Base-by-base conservation (phyloP, 2,329 filamentous ascomycete species). In the Metarhizium brunneum region DNA sequence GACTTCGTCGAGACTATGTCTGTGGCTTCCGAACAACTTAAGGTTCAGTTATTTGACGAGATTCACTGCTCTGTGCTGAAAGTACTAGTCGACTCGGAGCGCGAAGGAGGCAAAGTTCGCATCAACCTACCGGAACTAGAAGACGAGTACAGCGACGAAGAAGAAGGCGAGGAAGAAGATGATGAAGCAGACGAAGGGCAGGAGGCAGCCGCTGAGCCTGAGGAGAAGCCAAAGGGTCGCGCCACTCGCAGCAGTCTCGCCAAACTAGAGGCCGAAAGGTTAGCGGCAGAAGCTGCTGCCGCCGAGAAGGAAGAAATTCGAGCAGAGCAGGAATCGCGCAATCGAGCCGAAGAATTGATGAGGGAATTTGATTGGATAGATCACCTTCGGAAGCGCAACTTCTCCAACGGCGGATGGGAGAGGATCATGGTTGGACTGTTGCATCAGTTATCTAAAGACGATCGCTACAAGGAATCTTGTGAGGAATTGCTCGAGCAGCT, bases 1-100 rank as follows among this genome's bases (percentile, higher is more conserved):
- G 94, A 99, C 69, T 97, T 92, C 64, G 79, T 96, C 4, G 88
- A 97, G 67, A 87, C 92, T 0, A 85, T 99, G 78, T 81, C 85
- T 51, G 86, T 92, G 56, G 81, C 87, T 0, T 90, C 85, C 0
- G 81, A 86, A 38, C 84, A 90, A 25, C 75, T 83, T 1, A 85
- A 87, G 7, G 94, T 94, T 53, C 87, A 96, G 66, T 76, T 99
- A 0, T 86, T 96, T 62, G 85, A 90, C 52, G 94, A 99, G 69
- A 82, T 94, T 5, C 92, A 97, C 69, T 99, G 94, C 68, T 86
- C 92, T 0, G 84, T 96, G 3, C 74, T 99, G 58, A 96, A 96
- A 68, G 82, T 91, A 35, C 77, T 97, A 25, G 89, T 97, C 47
- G 84, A 86, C 62, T 80, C 85, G 0, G 85, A 92, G 57, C 78